Conservation (phyloP, 2,329 filamentous ascomycete genomes). For the Gremmenia infestans region DNA sequence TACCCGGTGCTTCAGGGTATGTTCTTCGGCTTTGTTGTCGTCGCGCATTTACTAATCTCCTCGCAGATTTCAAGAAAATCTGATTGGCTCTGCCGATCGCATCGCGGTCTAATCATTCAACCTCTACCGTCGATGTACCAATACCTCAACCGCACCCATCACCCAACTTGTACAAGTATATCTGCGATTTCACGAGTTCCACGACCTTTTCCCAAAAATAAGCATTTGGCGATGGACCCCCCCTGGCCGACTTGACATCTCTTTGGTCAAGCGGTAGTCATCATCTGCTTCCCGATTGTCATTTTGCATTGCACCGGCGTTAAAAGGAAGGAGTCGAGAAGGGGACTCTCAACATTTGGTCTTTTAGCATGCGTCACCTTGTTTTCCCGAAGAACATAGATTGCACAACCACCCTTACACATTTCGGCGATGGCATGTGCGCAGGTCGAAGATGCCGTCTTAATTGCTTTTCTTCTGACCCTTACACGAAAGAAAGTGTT, state of each 20-base stretch:
- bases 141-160: constrained; percentile 11
- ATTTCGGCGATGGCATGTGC: constrained; percentile 36
- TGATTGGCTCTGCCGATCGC: constrained; percentile 25
- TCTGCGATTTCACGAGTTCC: constrained; percentile 26
- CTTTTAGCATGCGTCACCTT: constrained; percentile 25
- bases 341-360: constrained; percentile 21
- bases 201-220: constrained; percentile 29
- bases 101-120: not conserved
- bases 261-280: constrained; percentile 24
- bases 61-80: constrained; percentile 33
- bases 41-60: constrained; percentile 14
- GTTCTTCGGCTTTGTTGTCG: constrained; percentile 23
- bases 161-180: constrained; percentile 29
- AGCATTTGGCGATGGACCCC: constrained; percentile 15
- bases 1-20: constrained; percentile 88
- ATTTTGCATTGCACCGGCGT: constrained; percentile 32
- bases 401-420: constrained; percentile 23
- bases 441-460: constrained; percentile 39
- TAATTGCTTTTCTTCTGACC: constrained; percentile 31
- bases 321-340: constrained; percentile 21
- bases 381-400: constrained; percentile 29
- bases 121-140: constrained; percentile 26
- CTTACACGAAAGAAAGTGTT: constrained; percentile 3
- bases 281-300: constrained; percentile 15
- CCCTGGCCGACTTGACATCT: constrained; percentile 14